phyloP scores from a whole-genome alignment of 345 rosid genomes.

The Hibiscus mutabilis region DNA sequence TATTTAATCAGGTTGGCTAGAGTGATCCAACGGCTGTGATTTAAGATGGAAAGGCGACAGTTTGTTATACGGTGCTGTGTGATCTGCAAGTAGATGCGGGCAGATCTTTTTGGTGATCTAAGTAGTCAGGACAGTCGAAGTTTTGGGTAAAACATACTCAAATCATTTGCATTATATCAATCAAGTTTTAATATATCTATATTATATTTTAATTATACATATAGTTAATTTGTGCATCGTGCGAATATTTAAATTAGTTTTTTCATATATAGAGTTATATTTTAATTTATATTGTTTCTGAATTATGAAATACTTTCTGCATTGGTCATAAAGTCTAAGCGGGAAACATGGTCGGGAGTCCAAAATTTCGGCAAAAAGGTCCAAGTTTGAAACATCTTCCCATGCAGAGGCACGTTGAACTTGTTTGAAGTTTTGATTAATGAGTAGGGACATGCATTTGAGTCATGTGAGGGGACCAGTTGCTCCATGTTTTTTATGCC shows the following conservation, averaged over 20 bases:
- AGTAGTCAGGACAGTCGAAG: neutral
- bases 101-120: conserved; percentile 16
- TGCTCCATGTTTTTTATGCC: neutral
- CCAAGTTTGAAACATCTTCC: neutral
- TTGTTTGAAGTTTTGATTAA: neutral
- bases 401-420: neutral
- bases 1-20: neutral
- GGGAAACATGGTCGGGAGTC: conserved; percentile 4
- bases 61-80: neutral
- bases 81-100: conserved; percentile 13
- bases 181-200: too few species aligned
- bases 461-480: neutral
- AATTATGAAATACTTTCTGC: neutral
- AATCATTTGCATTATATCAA: too few species aligned
- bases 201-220: too few species aligned
- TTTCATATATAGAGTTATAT: too few species aligned
- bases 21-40: conserved; percentile 6
- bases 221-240: neutral
- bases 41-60: conserved; percentile 1
- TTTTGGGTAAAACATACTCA: too few species aligned
- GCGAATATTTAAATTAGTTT: neutral
- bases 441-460: neutral
- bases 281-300: neutral
- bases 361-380: neutral
- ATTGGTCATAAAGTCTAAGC: neutral